Evolutionary conservation across 129 eudicot genomes (phyloP), one percentile per base, ranked within the genome.

Genomic region (Silybum marianum): DNA sequence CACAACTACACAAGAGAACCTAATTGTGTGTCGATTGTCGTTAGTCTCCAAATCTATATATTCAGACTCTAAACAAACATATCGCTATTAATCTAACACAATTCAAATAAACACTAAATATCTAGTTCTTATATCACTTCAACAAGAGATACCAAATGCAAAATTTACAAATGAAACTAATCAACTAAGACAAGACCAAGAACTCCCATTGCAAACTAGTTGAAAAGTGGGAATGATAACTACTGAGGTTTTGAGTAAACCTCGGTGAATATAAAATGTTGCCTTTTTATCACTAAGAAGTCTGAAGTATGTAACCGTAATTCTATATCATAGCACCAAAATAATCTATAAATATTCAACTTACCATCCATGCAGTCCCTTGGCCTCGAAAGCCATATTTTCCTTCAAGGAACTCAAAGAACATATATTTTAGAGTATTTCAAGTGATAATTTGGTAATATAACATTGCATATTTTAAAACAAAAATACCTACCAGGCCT

Each of bases 321-420:
- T 25, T 25, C 28, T 25, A 25, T 25, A 25, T 25, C 28, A 25
- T 25, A n/a, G n/a, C 7, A 3, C 19, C 10, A 7, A 72, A 76
- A 42, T 48, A 48, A 58, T 2, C 38, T 4, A 34, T 2, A n/a
- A 25, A 44, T 21, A 46, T 25, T 69, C 72, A 67, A 80, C 42
- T 80, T 88, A 95, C 99, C 99, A 78, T 95, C 99, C 74, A 91
- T 88, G 36, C 97, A 93, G 30, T 92, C 86, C 82, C 99, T 88
- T 54, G 99, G 99, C 78, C 99, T 89, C 39, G 74, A 89, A 44
- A 95, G 93, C 99, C 97, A 95, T 98, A 95, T 95, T 82, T 89
- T 95, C 82, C 97, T 95, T 87, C 75, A 81, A 73, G 7, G 14
- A 73, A 76, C 12, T 54, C 10, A 23, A 66, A 44, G n/a, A 48